Evolutionary conservation across 305 asterid genomes (phyloP).

Genomic region (Fraxinus paxiana): DNA sequence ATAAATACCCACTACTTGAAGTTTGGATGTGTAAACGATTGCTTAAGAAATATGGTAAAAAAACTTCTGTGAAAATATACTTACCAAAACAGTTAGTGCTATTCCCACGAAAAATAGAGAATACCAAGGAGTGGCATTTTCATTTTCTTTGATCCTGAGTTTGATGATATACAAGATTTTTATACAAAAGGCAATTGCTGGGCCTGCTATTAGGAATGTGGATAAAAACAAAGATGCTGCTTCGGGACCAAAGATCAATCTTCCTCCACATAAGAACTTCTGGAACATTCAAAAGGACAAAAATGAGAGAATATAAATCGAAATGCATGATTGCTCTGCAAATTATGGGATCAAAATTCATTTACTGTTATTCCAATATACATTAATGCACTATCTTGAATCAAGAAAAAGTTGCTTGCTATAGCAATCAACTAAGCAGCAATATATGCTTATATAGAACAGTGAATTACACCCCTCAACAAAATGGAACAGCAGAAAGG

Average conservation of each 20-base stretch:
- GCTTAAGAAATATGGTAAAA: neutral
- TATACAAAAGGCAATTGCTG: conserved; percentile 54
- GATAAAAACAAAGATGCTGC: conserved; percentile 52
- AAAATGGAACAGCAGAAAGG: neutral
- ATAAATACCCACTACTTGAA: neutral
- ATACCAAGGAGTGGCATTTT: conserved; percentile 42
- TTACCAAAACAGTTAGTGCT: conserved; percentile 43
- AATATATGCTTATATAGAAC: neutral
- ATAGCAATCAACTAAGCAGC: neutral
- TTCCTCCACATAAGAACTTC: conserved; percentile 73
- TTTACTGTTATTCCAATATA: neutral
- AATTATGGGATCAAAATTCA: neutral
- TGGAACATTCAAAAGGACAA: conserved; percentile 26
- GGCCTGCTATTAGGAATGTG: conserved; percentile 44
- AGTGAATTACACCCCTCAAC: neutral
- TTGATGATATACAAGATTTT: conserved; percentile 39
- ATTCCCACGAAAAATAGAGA: conserved; percentile 41
- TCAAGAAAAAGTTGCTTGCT: neutral
- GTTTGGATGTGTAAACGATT: neutral
- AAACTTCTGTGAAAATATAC: conserved; percentile 12
- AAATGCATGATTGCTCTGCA: neutral
- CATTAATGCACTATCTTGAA: neutral
- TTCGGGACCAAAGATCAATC: conserved; percentile 76
- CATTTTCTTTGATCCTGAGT: conserved; percentile 24
- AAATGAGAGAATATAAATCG: neutral